Conservation (phyloP, 1,284 basidiomycete species). For the Cryptococcus sp. region DNA sequence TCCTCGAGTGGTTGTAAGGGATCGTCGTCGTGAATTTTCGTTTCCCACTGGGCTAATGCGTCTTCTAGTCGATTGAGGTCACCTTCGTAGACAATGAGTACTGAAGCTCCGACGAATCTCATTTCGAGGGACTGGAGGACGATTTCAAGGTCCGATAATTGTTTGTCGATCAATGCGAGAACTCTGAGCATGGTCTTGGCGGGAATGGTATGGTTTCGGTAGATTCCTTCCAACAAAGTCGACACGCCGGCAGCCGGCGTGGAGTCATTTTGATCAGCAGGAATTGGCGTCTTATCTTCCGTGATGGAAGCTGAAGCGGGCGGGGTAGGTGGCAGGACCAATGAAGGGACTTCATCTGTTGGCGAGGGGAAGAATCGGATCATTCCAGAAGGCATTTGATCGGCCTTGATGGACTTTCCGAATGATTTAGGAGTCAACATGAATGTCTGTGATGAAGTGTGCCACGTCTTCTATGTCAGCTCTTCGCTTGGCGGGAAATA, state of each 20-base stretch:
- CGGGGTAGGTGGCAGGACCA: slow-evolving; percentile 14
- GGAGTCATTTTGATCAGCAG: slow-evolving; percentile 9
- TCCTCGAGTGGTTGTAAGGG: slow-evolving; percentile 24
- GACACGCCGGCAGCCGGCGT: slow-evolving; percentile 4
- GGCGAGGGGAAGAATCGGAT: slow-evolving; percentile 69
- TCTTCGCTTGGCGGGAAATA: not conserved
- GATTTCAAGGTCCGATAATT: slow-evolving; percentile 56
- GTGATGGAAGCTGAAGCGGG: slow-evolving; percentile 4
- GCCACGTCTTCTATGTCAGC: slow-evolving; percentile 61
- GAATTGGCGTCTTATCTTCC: not conserved
- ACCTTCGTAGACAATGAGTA: slow-evolving; percentile 82
- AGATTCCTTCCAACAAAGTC: slow-evolving; percentile 11
- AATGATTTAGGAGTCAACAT: slow-evolving; percentile 70
- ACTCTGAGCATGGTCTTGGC: slow-evolving; percentile 57
- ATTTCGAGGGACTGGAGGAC: slow-evolving; percentile 61
- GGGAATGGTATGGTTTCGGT: slow-evolving; percentile 53
- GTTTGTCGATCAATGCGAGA: slow-evolving; percentile 50
- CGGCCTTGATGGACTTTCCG: slow-evolving; percentile 67
- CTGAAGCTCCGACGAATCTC: slow-evolving; percentile 74
- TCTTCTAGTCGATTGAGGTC: slow-evolving; percentile 52
- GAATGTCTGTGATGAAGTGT: slow-evolving; percentile 56
- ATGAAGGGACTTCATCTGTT: slow-evolving; percentile 18
- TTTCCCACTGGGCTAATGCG: slow-evolving; percentile 50
- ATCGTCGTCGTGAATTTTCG: slow-evolving; percentile 13
- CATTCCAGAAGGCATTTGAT: slow-evolving; percentile 69